Conservation (phyloP, 2,329 filamentous ascomycete species). For the Cadophora luteo-olivacea region DNA sequence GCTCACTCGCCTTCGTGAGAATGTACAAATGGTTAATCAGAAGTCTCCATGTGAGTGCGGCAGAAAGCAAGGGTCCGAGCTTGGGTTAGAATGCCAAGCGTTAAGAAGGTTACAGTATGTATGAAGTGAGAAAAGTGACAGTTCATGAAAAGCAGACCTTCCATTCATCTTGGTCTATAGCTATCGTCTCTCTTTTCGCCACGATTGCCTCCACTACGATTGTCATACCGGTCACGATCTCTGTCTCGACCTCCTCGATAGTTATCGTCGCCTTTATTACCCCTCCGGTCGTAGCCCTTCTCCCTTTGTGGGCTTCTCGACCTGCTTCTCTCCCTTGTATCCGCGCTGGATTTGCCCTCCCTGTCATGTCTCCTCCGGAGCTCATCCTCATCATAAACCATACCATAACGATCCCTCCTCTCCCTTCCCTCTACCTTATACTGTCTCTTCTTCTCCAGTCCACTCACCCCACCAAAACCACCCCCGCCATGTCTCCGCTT, state of each 20-base stretch:
- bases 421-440: conserved; percentile 65
- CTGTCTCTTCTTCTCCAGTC: conserved; percentile 88
- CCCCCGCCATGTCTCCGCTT: conserved; percentile 72
- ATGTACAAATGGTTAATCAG: no score
- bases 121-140: no score
- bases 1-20: no score
- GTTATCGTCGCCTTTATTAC: conserved; percentile 31
- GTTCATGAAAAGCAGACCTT: no score
- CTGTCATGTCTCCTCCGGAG: conserved; percentile 59
- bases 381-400: conserved; percentile 82
- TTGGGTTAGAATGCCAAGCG: no score
- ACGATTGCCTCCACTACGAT: conserved; percentile 33
- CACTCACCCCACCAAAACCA: conserved; percentile 89
- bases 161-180: conserved; percentile 31
- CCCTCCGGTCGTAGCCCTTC: conserved; percentile 34
- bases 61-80: no score
- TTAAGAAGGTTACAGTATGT: no score
- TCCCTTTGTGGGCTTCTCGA: conserved; percentile 41
- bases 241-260: conserved; percentile 31
- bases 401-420: conserved; percentile 66
- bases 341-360: conserved; percentile 42
- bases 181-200: conserved; percentile 35
- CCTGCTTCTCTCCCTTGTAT: conserved; percentile 42
- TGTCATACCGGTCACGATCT: conserved; percentile 36
- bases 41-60: no score